phyloP scores from a whole-genome alignment of 106 monocot genomes.

The Acanthochlamys bracteata region DNA sequence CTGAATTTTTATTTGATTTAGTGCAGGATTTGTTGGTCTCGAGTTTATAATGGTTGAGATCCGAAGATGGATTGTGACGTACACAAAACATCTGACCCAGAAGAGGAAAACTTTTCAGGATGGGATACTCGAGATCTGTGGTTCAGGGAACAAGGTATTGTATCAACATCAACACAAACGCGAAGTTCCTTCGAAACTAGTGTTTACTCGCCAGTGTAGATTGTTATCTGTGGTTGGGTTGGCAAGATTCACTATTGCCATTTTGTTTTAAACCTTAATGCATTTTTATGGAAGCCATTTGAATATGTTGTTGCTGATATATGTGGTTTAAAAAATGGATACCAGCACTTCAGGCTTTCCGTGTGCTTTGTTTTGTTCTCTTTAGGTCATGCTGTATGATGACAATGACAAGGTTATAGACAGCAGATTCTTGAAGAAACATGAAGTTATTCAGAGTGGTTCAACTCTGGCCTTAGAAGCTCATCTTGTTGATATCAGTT shows the following conservation, averaged over 20 bases:
- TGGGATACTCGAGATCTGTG: constrained; percentile 23
- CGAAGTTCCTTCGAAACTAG: background rate
- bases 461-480: constrained; percentile 41
- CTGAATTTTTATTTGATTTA: too few species aligned
- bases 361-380: background rate
- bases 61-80: constrained; percentile 42
- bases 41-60: constrained; percentile 13
- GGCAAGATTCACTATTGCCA: background rate
- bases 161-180: background rate
- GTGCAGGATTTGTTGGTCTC: too few species aligned
- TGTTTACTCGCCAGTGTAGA: background rate
- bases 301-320: background rate
- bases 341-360: background rate
- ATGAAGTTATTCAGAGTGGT: constrained; percentile 50
- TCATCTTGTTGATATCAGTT: constrained; percentile 74
- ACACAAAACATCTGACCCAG: constrained; percentile 46
- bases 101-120: constrained; percentile 56
- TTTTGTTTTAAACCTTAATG: background rate
- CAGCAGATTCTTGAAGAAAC: constrained; percentile 54
- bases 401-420: constrained; percentile 50
- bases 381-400: constrained; percentile 62
- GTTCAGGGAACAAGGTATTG: constrained; percentile 33
- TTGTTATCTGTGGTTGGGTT: background rate
- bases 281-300: background rate
- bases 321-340: background rate